phyloP scores from a whole-genome alignment of 768 basidiomycete species.

The Cyclocybe aegerita region DNA sequence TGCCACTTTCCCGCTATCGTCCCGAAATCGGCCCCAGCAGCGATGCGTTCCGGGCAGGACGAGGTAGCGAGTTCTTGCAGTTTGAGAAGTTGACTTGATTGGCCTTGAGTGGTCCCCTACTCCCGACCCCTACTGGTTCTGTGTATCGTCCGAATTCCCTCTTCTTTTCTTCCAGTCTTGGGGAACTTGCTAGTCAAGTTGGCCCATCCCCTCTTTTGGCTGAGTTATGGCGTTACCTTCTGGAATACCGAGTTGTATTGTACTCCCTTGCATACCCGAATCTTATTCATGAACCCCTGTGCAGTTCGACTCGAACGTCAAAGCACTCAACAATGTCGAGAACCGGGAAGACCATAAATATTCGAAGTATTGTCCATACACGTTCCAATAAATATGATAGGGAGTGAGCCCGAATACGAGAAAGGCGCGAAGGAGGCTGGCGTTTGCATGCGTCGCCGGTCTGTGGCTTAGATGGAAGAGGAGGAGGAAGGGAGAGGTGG shows the following conservation, averaged over 20 bases:
- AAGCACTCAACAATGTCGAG: no score
- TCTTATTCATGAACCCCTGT: no score
- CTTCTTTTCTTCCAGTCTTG: neutral
- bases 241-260: no score
- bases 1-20: slow-evolving; percentile 49
- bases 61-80: slow-evolving; percentile 37
- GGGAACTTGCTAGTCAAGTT: no score
- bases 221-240: no score
- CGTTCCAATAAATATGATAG: neutral
- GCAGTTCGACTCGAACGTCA: no score
- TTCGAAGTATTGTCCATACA: neutral
- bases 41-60: slow-evolving; percentile 4
- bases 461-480: neutral
- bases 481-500: neutral
- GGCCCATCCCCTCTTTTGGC: no score
- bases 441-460: no score
- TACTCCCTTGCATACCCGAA: no score
- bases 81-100: slow-evolving; percentile 27
- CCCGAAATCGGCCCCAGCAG: slow-evolving; percentile 23
- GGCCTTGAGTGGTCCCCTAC: neutral
- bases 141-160: neutral
- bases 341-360: no score
- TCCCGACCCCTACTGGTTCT: neutral
- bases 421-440: neutral
- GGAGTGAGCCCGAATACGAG: neutral